Evolutionary conservation across 2,329 filamentous ascomycete genomes (phyloP).

Genomic region (Fusarium compactum): DNA sequence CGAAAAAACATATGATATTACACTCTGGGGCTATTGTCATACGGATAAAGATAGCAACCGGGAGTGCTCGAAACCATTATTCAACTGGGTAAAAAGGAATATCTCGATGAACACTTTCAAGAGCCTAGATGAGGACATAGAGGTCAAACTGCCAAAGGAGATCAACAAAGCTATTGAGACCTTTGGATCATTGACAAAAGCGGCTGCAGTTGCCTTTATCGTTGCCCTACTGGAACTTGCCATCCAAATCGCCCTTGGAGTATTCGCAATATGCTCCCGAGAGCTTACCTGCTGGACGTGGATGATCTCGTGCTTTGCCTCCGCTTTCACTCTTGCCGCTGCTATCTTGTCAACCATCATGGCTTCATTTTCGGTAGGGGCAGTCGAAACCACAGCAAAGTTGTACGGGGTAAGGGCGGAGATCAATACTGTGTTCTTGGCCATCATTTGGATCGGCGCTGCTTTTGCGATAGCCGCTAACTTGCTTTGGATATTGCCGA

Average conservation of each 20-base stretch:
- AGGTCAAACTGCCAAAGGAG: not conserved
- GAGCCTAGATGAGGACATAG: not conserved
- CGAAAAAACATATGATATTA: not conserved
- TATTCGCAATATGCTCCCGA: not conserved
- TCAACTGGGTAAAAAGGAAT: not conserved
- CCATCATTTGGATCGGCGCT: not conserved
- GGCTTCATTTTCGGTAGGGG: not conserved
- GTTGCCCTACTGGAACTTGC: not conserved
- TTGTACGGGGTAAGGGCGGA: not conserved
- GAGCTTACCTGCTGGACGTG: slow-evolving; percentile 5
- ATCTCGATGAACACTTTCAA: not conserved
- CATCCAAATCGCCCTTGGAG: not conserved
- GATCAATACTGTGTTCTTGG: not conserved
- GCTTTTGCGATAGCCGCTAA: not conserved
- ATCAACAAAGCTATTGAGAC: not conserved
- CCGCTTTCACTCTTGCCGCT: not conserved
- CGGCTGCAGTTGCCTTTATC: not conserved
- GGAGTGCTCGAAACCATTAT: not conserved
- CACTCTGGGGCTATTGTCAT: slow-evolving; percentile 1
- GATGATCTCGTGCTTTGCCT: slow-evolving; percentile 1
- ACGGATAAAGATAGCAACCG: not conserved
- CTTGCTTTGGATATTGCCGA: not conserved
- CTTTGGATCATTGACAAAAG: not conserved
- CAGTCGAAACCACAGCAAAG: not conserved
- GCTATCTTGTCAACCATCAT: not conserved